These are phyloP conservation scores for Yamadazyma membranifaciens DNA, from an alignment of 1,139 yeast genomes.

Conservation along the genomic window DNA sequence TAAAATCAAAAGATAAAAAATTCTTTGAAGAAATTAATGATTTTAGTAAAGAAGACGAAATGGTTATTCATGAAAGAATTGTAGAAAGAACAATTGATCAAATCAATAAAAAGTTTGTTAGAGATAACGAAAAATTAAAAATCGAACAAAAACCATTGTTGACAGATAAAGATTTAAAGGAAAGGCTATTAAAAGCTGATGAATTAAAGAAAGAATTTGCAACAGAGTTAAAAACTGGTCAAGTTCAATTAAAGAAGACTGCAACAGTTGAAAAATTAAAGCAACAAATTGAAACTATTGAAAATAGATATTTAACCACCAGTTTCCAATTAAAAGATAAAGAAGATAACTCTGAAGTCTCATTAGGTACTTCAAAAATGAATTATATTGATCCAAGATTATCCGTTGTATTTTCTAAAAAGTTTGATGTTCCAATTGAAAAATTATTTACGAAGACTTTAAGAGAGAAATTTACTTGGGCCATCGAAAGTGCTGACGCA, in stretches of 20 bases:
- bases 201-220: conserved; percentile 54
- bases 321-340: conserved; percentile 80
- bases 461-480: conserved; percentile 94
- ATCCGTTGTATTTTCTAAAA: conserved; percentile 86
- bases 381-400: conserved; percentile 94
- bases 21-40: conserved; percentile 75
- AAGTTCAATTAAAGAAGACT: conserved; percentile 53
- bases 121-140: conserved; percentile 75
- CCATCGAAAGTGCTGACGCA: conserved; percentile 85
- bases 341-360: conserved; percentile 92
- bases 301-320: conserved; percentile 67
- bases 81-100: conserved; percentile 63
- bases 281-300: conserved; percentile 70
- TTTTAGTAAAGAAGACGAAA: conserved; percentile 62
- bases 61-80: conserved; percentile 54
- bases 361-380: conserved; percentile 89
- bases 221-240: conserved; percentile 60
- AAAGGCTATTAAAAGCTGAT: conserved; percentile 57
- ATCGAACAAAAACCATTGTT: conserved; percentile 55
- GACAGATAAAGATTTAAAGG: conserved; percentile 53
- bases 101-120: conserved; percentile 59
- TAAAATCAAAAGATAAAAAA: conserved; percentile 50
- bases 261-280: conserved; percentile 70
- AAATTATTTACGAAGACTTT: conserved; percentile 87
- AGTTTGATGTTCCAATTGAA: conserved; percentile 85